Evolutionary conservation across 164 flowering plant genomes (phyloP).

Genomic region (Cinnamomum chago): DNA sequence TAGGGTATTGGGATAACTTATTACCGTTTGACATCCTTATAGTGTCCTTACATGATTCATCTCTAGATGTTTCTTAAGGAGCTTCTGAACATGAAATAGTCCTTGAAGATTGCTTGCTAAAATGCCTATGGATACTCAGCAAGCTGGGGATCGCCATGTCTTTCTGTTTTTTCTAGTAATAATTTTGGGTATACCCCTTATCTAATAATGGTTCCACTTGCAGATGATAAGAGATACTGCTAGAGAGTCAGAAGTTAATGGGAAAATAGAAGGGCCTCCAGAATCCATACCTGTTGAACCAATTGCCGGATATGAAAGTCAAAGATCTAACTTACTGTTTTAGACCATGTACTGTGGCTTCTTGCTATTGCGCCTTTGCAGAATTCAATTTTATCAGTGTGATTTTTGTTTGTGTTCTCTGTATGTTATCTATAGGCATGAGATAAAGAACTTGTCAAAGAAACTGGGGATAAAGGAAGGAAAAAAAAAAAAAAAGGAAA

Average conservation of each 20-base stretch:
- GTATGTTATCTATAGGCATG: not conserved
- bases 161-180: not conserved
- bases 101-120: not conserved
- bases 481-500: not conserved
- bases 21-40: no score
- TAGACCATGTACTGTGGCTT: no score
- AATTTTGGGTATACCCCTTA: not conserved
- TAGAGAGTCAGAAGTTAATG: conserved; percentile 81
- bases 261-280: conserved; percentile 49
- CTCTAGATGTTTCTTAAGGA: not conserved
- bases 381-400: no score
- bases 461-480: not conserved
- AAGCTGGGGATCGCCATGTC: not conserved
- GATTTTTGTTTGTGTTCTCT: not conserved
- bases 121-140: not conserved
- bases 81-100: not conserved
- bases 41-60: no score
- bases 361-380: no score
- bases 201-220: not conserved
- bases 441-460: not conserved
- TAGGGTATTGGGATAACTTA: no score
- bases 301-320: conserved; percentile 35
- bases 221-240: conserved; percentile 73
- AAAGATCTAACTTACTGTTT: not conserved
- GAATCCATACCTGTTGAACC: conserved; percentile 32